Percentiles rank a stretch among this genome's conserved stretches.
phyloP scores from a whole-genome alignment of 306 rosid species.

The Ziziphus jujuba region DNA sequence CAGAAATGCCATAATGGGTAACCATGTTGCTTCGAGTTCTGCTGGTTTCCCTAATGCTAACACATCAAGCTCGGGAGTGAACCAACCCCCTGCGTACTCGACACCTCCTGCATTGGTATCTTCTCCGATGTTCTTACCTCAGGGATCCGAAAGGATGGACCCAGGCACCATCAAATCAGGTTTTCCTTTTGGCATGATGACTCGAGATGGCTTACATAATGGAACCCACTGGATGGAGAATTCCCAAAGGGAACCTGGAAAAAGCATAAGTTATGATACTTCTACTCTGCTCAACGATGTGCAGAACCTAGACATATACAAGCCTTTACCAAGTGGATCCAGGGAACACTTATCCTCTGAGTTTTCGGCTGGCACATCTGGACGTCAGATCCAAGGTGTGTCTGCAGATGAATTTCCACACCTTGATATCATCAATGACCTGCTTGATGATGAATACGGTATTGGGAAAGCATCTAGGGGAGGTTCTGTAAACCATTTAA shows the following conservation, averaged over 20 bases:
- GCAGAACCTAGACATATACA: constrained; percentile 60
- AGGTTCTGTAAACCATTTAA: constrained; percentile 45
- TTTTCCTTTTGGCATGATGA: constrained; percentile 51
- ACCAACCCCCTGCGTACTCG: constrained; percentile 53
- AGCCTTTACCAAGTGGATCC: constrained; percentile 49
- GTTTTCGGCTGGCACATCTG: constrained; percentile 58
- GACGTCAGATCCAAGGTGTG: constrained; percentile 69
- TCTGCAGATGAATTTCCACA: constrained; percentile 89
- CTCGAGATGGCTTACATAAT: constrained; percentile 54
- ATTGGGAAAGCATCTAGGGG: constrained; percentile 37
- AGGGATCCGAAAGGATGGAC: constrained; percentile 64
- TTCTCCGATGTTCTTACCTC: constrained; percentile 58
- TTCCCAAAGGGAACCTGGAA: constrained; percentile 57
- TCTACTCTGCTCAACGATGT: constrained; percentile 47
- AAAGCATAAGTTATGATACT: constrained; percentile 49
- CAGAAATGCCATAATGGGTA: constrained; percentile 89
- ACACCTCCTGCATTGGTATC: constrained; percentile 65
- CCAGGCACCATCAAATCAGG: constrained; percentile 46
- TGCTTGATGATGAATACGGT: constrained; percentile 80
- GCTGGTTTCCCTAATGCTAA: constrained; percentile 54
- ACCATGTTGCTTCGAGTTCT: constrained; percentile 51
- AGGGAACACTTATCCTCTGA: constrained; percentile 45
- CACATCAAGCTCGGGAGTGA: constrained; percentile 51
- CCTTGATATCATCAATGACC: constrained; percentile 93
- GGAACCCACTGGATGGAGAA: constrained; percentile 69